Conservation (phyloP, 306 rosid species). For the peach (Prunus persica) region DNA sequence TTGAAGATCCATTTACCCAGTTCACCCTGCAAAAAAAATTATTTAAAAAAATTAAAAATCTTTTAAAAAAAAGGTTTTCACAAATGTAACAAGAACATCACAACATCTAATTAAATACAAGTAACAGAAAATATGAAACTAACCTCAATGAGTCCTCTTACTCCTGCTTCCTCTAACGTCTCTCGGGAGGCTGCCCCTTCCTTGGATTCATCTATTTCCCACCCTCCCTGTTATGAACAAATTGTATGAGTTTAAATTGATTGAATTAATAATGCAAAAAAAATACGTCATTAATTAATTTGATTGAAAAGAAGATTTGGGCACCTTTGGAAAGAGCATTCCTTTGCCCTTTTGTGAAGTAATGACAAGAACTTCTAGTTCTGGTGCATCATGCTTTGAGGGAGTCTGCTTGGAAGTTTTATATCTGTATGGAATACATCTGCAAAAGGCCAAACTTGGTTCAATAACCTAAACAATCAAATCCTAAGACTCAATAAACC, state of each 20-base stretch:
- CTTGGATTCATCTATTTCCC: conserved; percentile 86
- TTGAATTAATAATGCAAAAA: background rate
- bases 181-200: conserved; percentile 86
- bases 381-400: conserved; percentile 34
- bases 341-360: conserved; percentile 89
- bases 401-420: conserved; percentile 35
- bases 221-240: conserved; percentile 64
- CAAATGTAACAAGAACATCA: background rate
- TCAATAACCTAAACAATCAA: conserved; percentile 4
- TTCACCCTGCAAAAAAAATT: conserved; percentile 42
- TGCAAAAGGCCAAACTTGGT: conserved; percentile 30
- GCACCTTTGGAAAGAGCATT: conserved; percentile 90
- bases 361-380: conserved; percentile 75
- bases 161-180: conserved; percentile 93
- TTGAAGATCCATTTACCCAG: conserved; percentile 90
- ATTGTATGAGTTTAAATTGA: background rate
- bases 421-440: conserved; percentile 88
- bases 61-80: background rate
- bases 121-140: background rate
- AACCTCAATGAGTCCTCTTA: conserved; percentile 73
- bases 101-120: background rate
- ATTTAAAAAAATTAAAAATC: too few relatives aligned
- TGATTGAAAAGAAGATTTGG: background rate
- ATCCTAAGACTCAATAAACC: too few relatives aligned
- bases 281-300: background rate